Percentiles rank a stretch among this genome's conserved stretches.
phyloP scores from a whole-genome alignment of 352 stramenopile genomes.

The Blastocystis sp. region DNA sequence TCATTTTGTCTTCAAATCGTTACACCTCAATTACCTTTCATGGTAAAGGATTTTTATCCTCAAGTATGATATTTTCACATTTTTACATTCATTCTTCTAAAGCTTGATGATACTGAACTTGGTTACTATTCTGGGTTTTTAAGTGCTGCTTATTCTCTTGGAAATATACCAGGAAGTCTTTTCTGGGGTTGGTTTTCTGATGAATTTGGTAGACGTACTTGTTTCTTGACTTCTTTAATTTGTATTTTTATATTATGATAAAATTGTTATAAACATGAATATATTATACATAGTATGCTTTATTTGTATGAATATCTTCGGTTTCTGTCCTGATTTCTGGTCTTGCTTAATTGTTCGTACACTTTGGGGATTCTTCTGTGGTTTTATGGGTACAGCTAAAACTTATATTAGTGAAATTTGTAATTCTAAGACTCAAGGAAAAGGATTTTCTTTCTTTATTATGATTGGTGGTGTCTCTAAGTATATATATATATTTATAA shows the following conservation, averaged over 20 bases:
- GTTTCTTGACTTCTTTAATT: conserved; percentile 12
- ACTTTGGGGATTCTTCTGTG: conserved; percentile 30
- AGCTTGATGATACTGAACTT: conserved; percentile 16
- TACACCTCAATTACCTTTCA: conserved; percentile 27
- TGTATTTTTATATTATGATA: background rate
- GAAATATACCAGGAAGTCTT: conserved; percentile 27
- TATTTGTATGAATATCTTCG: conserved; percentile 35
- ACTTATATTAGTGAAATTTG: conserved; percentile 38
- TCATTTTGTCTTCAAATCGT: conserved; percentile 18
- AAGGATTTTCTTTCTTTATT: conserved; percentile 27
- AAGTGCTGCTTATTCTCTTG: conserved; percentile 25
- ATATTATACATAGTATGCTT: background rate
- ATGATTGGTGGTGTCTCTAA: conserved; percentile 25
- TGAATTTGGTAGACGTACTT: conserved; percentile 15
- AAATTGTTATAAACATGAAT: no score
- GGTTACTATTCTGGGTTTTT: conserved; percentile 25
- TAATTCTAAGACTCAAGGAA: conserved; percentile 32
- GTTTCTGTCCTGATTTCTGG: conserved; percentile 10
- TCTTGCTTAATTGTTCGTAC: background rate
- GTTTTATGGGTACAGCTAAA: conserved; percentile 28
- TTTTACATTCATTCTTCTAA: conserved; percentile 5
- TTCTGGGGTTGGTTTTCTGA: conserved; percentile 38
- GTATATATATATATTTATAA: background rate
- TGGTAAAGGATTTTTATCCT: conserved; percentile 20
- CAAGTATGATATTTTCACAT: background rate